Percentiles rank a stretch among this genome's conserved stretches.
Conservation (phyloP, 2,329 filamentous ascomycete species). For the Ophiostoma tasmaniense region DNA sequence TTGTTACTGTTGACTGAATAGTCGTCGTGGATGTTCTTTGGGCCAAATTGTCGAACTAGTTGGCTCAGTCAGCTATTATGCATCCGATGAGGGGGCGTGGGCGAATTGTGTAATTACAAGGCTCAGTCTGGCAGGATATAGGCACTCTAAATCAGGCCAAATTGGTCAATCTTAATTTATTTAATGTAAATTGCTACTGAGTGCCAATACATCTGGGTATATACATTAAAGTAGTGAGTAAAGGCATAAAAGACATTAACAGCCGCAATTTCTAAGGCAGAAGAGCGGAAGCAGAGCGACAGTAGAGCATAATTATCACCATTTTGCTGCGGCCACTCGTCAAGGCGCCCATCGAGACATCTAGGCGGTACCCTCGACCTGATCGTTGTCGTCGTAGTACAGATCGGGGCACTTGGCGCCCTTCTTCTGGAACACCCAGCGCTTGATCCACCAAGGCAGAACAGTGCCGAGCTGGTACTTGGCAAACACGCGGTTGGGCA, state of each 20-base stretch:
- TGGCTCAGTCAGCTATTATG: not conserved
- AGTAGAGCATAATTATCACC: not conserved
- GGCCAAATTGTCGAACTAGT: not conserved
- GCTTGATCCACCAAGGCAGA: slow-evolving; percentile 18
- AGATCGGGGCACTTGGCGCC: slow-evolving; percentile 16
- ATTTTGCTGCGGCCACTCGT: not conserved
- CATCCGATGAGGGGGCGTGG: not conserved
- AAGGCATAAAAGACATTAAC: not conserved
- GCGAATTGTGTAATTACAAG: too few relatives aligned
- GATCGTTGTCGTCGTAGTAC: slow-evolving; percentile 1
- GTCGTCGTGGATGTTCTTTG: not conserved
- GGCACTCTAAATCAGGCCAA: not conserved
- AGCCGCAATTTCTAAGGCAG: not conserved
- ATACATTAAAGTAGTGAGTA: not conserved
- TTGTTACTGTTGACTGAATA: not conserved
- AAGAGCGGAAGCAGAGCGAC: not conserved
- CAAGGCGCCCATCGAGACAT: not conserved
- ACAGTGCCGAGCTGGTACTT: slow-evolving; percentile 25
- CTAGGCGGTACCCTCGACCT: not conserved
- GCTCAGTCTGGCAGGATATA: not conserved
- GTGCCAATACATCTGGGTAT: not conserved
- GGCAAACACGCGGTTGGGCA: slow-evolving; percentile 39
- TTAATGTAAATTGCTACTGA: not conserved
- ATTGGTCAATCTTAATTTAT: not conserved
- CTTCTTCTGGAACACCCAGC: slow-evolving; percentile 13